Evolutionary conservation across 2,329 filamentous ascomycete species (phyloP), one percentile per base, ranked within the genome.

Genomic region (Neonectria magnoliae): DNA sequence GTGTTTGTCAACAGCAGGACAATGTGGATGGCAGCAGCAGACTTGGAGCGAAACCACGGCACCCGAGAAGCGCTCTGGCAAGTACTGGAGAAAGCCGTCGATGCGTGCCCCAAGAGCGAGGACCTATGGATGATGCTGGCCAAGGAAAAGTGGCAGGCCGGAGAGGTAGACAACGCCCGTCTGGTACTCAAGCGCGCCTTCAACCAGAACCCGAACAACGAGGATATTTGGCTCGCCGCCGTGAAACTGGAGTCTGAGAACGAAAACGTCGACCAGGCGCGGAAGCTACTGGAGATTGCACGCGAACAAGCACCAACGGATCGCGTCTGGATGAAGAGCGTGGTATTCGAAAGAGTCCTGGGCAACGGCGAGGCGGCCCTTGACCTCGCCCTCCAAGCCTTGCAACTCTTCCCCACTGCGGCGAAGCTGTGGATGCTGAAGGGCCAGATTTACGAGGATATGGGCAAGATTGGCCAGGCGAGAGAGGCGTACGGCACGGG

Each of bases 361-460:
- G 91, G 90, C 60, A 91, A 96, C 72, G 84, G 85, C 27, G 93
- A 97, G 51, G 89, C 90, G 1, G 94, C 96, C 0, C 85, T 99
- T 14, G 92, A 97, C 73, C 89, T 99, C 11, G 93, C 93, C 47
- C 93, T 94, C 64, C 91, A 97, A 76, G 96, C 91, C 1, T 83
- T 99, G 38, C 91, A 94, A 69, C 86, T 93, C 10, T 99, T 97
- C 82, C 95, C 96, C 1, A 88, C 90, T 48, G 89, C 91, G 13
- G 87, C 93, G 57, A 98, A 98, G 80, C 85, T 99, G 25, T 98
- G 95, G 91, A 98, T 98, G 92, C 93, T 97, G 83, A 99, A 99
- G 81, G 96, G 97, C 0, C 96, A 99, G 77, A 96, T 98, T 67
- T 99, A 99, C 83, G 92, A 98, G 76, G 87, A 90, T 47, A 86